Evolutionary conservation across 768 basidiomycete genomes (phyloP), one percentile per base, ranked within the genome.

Genomic region (Termitomyces sp.): DNA sequence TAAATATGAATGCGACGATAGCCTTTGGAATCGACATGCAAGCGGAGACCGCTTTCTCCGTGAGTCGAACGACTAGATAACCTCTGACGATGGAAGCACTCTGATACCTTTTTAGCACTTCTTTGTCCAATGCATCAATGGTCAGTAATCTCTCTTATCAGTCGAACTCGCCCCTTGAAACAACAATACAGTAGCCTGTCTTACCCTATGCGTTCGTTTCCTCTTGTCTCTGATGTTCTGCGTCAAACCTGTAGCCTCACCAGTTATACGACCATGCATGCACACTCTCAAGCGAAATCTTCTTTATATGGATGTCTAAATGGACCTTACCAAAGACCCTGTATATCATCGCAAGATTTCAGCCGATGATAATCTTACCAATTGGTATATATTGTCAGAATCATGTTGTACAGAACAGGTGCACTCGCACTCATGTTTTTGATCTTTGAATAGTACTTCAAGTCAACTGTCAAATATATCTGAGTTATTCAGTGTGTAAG

Each of bases 401-500:
- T 46, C 16, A 46, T 46, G 46, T 23, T 14, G 5, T 14, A 12
- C 20, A 23, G 23, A 3, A 5, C n/a, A 44, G 20, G 12, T 44
- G 43, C 43, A 44, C 23, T 23, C 46, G 4, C 7, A 12, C 46
- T 47, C 13, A 28, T 7, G 13, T 26, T n/a, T 5, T 12, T 9
- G 2, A n/a, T 4, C 7, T 18, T 9, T 16, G 9, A 5, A 49
- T 12, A 49, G 48, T 49, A 32, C 56, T 57, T 10, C 56, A 57
- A n/a, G 56, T 40, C 26, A 38, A 50, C 40, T 57, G 47, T 48
- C 35, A 18, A 40, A 32, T 26, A 14, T 50, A 57, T 41, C 47
- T 57, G 12, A 50, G 56, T 32, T 57, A 23, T 33, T 49, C 56
- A 50, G 38, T 57, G 2, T 57, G 56, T 57, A n/a, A 6, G 38